Percentiles rank a stretch among this genome's conserved stretches.
Evolutionary conservation across 805 yeast genomes (phyloP).

Genomic region (Kodamaea kaohsiungensis): DNA sequence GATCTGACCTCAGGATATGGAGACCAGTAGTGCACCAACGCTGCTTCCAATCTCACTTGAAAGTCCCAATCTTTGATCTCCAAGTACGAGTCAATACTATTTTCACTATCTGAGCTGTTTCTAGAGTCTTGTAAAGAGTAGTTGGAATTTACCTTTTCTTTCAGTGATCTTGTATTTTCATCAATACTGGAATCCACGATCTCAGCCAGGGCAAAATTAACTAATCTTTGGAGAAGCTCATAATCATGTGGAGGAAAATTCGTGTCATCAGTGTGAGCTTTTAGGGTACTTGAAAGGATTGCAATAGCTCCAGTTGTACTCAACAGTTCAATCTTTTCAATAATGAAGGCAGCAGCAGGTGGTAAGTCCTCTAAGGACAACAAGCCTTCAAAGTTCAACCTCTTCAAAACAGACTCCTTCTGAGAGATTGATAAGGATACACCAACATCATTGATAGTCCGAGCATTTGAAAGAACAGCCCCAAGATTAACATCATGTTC

Average conservation of each 20-base stretch:
- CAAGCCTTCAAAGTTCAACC: constrained; percentile 27
- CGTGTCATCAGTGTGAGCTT: constrained; percentile 46
- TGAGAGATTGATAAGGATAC: constrained; percentile 24
- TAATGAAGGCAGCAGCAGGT: constrained; percentile 26
- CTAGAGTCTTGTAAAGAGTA: neutral
- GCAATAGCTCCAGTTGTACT: constrained; percentile 38
- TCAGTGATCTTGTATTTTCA: neutral
- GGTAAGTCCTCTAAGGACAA: constrained; percentile 34
- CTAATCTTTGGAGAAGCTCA: constrained; percentile 27
- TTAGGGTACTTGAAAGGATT: constrained; percentile 40
- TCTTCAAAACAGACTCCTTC: constrained; percentile 28
- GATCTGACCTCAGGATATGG: constrained; percentile 43
- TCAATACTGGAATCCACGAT: neutral
- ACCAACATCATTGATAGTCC: constrained; percentile 26
- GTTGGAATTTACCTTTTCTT: neutral
- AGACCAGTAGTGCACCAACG: constrained; percentile 38
- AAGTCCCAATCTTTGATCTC: constrained; percentile 31
- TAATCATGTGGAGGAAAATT: constrained; percentile 44
- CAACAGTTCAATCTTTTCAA: constrained; percentile 30
- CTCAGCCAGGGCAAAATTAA: constrained; percentile 7
- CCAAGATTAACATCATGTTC: constrained; percentile 15
- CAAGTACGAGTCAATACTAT: constrained; percentile 1
- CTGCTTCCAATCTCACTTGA: constrained; percentile 39
- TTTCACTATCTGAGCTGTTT: neutral
- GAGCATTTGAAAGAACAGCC: constrained; percentile 23